Percentiles rank a stretch among this genome's conserved stretches.
Evolutionary conservation across 805 yeast genomes (phyloP).

Genomic region (Wilhelminamyces savonicus): DNA sequence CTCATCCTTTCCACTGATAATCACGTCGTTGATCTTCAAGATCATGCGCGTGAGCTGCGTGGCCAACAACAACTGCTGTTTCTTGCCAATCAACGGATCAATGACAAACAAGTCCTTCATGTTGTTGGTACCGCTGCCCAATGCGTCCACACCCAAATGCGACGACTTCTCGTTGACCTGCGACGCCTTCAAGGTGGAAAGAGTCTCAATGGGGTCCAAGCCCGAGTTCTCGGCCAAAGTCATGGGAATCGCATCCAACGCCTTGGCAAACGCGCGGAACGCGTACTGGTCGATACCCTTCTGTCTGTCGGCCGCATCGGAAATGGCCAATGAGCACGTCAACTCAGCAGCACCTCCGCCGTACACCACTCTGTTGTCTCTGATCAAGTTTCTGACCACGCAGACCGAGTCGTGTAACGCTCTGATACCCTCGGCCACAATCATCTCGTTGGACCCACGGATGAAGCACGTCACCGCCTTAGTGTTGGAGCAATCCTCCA

Average conservation of each 20-base stretch:
- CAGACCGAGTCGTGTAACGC: constrained; percentile 95
- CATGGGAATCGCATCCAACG: constrained; percentile 89
- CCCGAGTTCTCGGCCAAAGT: constrained; percentile 97
- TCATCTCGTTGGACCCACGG: constrained; percentile 96
- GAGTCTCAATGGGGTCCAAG: constrained; percentile 84
- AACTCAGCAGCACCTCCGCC: constrained; percentile 99
- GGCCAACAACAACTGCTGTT: constrained; percentile 90
- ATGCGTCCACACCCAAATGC: constrained; percentile 86
- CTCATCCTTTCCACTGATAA: constrained; percentile 80
- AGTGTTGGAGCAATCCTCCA: constrained; percentile 82
- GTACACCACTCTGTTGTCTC: constrained; percentile 91
- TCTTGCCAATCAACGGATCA: constrained; percentile 96
- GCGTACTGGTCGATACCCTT: constrained; percentile 97
- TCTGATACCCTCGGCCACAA: constrained; percentile 93
- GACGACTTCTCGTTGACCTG: constrained; percentile 72
- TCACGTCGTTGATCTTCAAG: constrained; percentile 92
- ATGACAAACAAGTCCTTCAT: constrained; percentile 93
- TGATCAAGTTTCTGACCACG: constrained; percentile 92
- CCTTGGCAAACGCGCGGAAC: constrained; percentile 88
- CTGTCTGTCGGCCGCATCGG: constrained; percentile 87
- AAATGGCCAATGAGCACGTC: constrained; percentile 84
- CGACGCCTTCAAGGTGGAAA: constrained; percentile 75
- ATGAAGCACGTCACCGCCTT: constrained; percentile 89
- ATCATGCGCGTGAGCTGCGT: constrained; percentile 98
- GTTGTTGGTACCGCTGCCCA: constrained; percentile 81